Evolutionary conservation across 176 grass and related monocot genomes (phyloP).

Genomic region (Oryza nivara): DNA sequence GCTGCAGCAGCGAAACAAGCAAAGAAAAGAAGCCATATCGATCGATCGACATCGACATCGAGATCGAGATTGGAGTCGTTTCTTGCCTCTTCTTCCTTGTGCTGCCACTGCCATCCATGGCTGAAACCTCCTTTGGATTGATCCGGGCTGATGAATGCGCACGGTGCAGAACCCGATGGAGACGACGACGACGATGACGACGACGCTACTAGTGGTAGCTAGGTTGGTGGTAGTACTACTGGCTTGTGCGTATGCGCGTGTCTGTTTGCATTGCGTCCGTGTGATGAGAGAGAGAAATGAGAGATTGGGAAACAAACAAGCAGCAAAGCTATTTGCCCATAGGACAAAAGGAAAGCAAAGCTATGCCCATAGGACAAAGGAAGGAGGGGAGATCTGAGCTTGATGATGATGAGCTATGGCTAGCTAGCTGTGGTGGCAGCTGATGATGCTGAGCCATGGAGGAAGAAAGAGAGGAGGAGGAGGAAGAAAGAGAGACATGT

Average conservation of each 20-base stretch:
- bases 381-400: constrained; percentile 10
- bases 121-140: neutral
- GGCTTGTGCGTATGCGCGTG: constrained; percentile 25
- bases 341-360: neutral
- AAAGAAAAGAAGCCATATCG: too few relatives aligned
- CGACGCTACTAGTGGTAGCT: neutral
- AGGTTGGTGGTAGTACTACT: neutral
- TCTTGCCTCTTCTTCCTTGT: neutral
- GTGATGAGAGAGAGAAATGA: neutral
- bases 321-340: constrained; percentile 2
- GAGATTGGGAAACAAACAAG: constrained; percentile 20
- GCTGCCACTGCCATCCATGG: neutral
- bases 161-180: constrained; percentile 21
- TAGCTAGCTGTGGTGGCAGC: neutral
- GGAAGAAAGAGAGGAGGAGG: neutral
- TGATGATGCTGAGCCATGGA: neutral
- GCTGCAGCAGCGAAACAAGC: neutral
- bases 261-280: neutral
- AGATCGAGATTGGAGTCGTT: neutral
- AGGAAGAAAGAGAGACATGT: constrained; percentile 20
- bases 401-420: constrained; percentile 15
- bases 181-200: neutral
- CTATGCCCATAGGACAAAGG: constrained; percentile 34
- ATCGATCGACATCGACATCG: too few relatives aligned
- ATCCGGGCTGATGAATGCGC: neutral